Percentiles rank a stretch among this genome's conserved stretches.
Evolutionary conservation across 2,329 filamentous ascomycete species (phyloP).

Genomic region (Zasmidium angulare): DNA sequence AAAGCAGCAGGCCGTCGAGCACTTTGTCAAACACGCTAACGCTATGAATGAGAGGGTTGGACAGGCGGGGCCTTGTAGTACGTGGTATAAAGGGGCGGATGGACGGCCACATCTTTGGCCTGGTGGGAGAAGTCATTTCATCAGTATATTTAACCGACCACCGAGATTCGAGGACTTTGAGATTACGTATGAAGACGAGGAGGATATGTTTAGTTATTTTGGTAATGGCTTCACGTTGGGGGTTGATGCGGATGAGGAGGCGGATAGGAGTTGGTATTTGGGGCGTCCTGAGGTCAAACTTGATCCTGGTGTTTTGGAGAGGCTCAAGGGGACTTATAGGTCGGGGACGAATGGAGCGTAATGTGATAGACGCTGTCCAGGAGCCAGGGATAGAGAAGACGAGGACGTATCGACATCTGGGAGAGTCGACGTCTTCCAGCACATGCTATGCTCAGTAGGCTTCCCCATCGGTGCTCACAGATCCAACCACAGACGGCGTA

Average conservation of each 20-base stretch:
- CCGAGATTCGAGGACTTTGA: constrained; percentile 25
- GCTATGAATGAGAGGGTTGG: constrained; percentile 22
- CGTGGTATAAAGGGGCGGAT: constrained; percentile 26
- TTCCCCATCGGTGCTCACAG: no score
- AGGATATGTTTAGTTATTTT: constrained; percentile 22
- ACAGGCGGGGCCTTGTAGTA: constrained; percentile 21
- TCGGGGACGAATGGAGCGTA: no score
- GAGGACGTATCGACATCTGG: no score
- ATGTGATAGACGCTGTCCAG: no score
- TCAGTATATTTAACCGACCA: constrained; percentile 15
- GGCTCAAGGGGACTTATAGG: constrained; percentile 17
- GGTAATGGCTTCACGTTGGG: constrained; percentile 20
- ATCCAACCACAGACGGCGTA: no score
- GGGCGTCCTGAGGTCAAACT: constrained; percentile 11
- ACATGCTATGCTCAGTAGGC: no score
- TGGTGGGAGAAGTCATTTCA: constrained; percentile 20
- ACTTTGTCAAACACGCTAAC: constrained; percentile 23
- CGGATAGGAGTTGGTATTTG: constrained; percentile 21
- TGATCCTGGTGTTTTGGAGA: constrained; percentile 12
- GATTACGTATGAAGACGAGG: constrained; percentile 16
- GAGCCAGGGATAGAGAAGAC: no score
- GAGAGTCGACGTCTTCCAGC: no score
- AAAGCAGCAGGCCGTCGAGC: constrained; percentile 21
- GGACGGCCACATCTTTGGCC: constrained; percentile 21
- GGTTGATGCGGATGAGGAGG: constrained; percentile 12